Evolutionary conservation across 2,329 filamentous ascomycete species (phyloP).

Genomic region (Cyphellophora attinorum): DNA sequence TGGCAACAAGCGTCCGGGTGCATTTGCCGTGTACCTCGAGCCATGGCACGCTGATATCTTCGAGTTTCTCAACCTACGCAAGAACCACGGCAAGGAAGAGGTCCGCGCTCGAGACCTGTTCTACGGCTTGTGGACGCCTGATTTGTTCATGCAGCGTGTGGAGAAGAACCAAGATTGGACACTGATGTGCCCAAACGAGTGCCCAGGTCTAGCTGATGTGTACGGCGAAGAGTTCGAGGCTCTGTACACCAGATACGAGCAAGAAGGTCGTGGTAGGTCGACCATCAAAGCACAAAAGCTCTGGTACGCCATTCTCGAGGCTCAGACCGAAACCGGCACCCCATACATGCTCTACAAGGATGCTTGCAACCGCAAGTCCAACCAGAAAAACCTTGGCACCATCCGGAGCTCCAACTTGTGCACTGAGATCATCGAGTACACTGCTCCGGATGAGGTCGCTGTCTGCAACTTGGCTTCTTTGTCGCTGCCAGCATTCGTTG

Average conservation of each 20-base stretch:
- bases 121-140: constrained; percentile 95
- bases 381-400: constrained; percentile 98
- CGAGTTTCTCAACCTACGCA: constrained; percentile 91
- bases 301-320: constrained; percentile 97
- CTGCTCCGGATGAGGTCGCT: constrained; percentile 91
- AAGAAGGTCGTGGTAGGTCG: constrained; percentile 74
- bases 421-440: constrained; percentile 98
- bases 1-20: constrained; percentile 97
- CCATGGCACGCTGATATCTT: constrained; percentile 98
- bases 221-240: constrained; percentile 97
- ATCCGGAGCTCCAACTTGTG: constrained; percentile 98
- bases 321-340: constrained; percentile 97
- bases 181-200: constrained; percentile 95
- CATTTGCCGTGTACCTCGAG: constrained; percentile 97
- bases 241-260: constrained; percentile 84
- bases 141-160: constrained; percentile 99
- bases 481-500: constrained; percentile 81
- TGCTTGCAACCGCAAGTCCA: constrained; percentile 96
- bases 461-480: constrained; percentile 97
- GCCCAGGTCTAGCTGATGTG: constrained; percentile 86
- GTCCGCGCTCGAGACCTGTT: constrained; percentile 94
- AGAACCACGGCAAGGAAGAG: constrained; percentile 99
- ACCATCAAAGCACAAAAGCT: constrained; percentile 97
- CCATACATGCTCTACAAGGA: constrained; percentile 99
- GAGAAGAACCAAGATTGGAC: constrained; percentile 97